Evolutionary conservation across 2,329 filamentous ascomycete species (phyloP), one percentile per base, ranked within the genome.

Genomic region (Rhytidhysteron rufulum): DNA sequence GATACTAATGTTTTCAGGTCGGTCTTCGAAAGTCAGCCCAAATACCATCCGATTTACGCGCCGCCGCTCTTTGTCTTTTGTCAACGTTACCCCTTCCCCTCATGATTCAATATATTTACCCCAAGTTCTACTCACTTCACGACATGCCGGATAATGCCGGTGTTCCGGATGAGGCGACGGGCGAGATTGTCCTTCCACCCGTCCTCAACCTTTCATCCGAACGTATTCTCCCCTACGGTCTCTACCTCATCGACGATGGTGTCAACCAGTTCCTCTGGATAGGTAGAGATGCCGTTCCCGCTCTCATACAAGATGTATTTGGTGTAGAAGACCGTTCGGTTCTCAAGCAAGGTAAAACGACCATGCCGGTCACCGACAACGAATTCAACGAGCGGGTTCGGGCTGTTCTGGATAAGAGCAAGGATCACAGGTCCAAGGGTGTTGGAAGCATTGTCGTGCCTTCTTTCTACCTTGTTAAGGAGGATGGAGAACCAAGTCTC

Each of bases 201-300:
- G 76, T 87, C 0, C 55, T 88, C 57, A 96, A 96, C 65, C 77
- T 97, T 42, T 89, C 88, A 3, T 95, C 90, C 1, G 88, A 91
- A 65, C 81, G 86, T 34, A 79, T 98, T 36, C 87, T 88, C 3
- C 80, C 89, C 1, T 95, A 94, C 60, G 93, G 93, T 20, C 73
- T 98, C 15, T 98, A 98, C 67, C 78, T 98, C 42, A 93, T 98
- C 55, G 93, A 98, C 56, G 93, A 98, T 58, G 90, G 90, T 3
- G 91, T 96, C 67, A 96, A 88, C 5, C 93, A 98, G 64, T 98
- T 98, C 77, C 70, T 98, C 34, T 98, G 93, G 93, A 78, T 97
- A 16, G 93, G 93, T 11, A 83, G 90, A 25, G 91, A 98, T 52
- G 85, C 91, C 1, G 88, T 98, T 20, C 88, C 89, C 1, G 88